These are phyloP conservation scores for Malassezia obtusa DNA, from an alignment of 1,284 basidiomycete species.

Conservation along the genomic window DNA sequence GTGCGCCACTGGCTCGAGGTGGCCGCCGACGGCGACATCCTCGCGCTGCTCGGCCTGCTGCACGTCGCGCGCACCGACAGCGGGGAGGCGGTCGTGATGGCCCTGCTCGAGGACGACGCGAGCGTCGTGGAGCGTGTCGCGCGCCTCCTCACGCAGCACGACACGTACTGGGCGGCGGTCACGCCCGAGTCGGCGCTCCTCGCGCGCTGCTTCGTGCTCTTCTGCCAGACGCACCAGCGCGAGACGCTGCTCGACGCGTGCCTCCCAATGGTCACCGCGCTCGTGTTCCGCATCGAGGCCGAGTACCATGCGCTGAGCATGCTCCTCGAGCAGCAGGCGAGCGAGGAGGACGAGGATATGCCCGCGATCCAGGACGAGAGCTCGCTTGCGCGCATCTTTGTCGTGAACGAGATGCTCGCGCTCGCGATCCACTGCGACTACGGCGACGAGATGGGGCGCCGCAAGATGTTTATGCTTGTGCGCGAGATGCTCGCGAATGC, in stretches of 20 bases:
- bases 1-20: slow-evolving; percentile 34
- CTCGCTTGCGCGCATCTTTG: slow-evolving; percentile 55
- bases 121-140: slow-evolving; percentile 60
- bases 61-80: slow-evolving; percentile 56
- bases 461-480: slow-evolving; percentile 65
- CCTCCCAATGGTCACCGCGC: slow-evolving; percentile 77
- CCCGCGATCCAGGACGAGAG: slow-evolving; percentile 12
- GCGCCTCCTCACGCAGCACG: slow-evolving; percentile 56
- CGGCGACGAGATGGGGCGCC: slow-evolving; percentile 82
- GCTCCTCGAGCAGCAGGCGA: slow-evolving; percentile 26
- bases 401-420: slow-evolving; percentile 70
- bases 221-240: slow-evolving; percentile 59
- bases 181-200: slow-evolving; percentile 75
- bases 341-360: slow-evolving; percentile 22
- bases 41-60: slow-evolving; percentile 58
- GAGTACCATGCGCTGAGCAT: slow-evolving; percentile 46
- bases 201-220: slow-evolving; percentile 71
- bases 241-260: slow-evolving; percentile 63
- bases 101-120: slow-evolving; percentile 57
- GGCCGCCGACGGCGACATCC: slow-evolving; percentile 27
- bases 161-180: slow-evolving; percentile 65
- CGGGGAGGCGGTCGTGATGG: slow-evolving; percentile 60
- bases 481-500: slow-evolving; percentile 60
- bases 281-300: slow-evolving; percentile 75
- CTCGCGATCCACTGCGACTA: slow-evolving; percentile 80